A percentile compares a stretch with the other conserved stretches of the same genome.
These are phyloP conservation scores for Lathyrus sativus DNA, from an alignment of 306 rosid species.

Conservation along the genomic window DNA sequence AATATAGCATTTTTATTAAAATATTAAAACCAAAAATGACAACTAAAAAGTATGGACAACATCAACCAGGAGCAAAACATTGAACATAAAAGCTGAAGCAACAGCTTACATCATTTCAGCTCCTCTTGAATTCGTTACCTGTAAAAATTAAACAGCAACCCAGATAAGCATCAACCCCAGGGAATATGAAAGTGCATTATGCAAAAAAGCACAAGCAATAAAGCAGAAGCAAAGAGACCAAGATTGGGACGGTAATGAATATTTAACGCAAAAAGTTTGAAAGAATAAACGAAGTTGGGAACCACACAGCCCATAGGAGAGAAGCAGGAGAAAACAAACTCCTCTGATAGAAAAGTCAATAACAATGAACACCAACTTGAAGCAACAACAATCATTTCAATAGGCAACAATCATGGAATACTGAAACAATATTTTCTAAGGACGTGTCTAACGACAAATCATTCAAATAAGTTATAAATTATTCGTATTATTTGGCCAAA, in stretches of 20 bases:
- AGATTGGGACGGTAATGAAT: slow-evolving; percentile 8
- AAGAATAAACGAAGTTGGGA: slow-evolving; percentile 19
- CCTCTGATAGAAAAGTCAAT: not conserved
- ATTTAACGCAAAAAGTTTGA: not conserved
- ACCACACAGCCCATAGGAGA: slow-evolving; percentile 11
- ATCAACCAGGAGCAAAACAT: slow-evolving; percentile 21
- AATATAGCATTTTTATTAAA: slow-evolving; percentile 11
- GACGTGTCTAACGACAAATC: not conserved
- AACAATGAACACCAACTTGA: not conserved
- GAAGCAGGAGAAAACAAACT: slow-evolving; percentile 3
- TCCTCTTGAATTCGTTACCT: slow-evolving; percentile 60
- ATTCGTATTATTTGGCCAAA: slow-evolving; percentile 13
- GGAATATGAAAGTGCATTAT: slow-evolving; percentile 2
- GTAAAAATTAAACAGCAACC: slow-evolving; percentile 43
- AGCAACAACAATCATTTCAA: not conserved
- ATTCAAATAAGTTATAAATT: not conserved
- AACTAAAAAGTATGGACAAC: slow-evolving; percentile 9
- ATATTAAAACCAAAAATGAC: slow-evolving; percentile 13
- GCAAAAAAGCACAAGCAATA: slow-evolving; percentile 4
- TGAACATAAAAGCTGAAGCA: slow-evolving; percentile 31
- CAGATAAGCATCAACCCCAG: slow-evolving; percentile 36
- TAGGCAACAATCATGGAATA: no score
- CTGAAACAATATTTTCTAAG: no score
- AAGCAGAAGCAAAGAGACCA: slow-evolving; percentile 14
- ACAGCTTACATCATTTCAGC: slow-evolving; percentile 61